A percentile compares a stretch with the other conserved stretches of the same genome.
Evolutionary conservation across 2,329 filamentous ascomycete species (phyloP).

Genomic region (Talaromyces amestolkiae): DNA sequence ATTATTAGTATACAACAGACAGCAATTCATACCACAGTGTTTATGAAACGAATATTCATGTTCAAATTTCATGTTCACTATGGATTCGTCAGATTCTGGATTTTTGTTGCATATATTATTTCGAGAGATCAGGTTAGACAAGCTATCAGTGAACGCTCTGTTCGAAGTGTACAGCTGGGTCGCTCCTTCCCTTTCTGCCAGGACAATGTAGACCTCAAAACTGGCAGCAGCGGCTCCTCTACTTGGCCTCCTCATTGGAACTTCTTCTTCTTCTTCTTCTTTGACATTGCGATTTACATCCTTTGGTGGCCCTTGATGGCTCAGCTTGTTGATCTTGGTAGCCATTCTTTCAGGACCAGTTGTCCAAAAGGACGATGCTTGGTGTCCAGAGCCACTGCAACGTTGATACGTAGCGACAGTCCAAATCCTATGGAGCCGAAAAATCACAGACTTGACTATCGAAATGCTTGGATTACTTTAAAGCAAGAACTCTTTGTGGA

Average conservation of each 20-base stretch:
- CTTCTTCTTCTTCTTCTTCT: too few species aligned
- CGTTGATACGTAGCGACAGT: constrained; percentile 2
- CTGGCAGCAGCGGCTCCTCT: not conserved
- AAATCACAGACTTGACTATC: not conserved
- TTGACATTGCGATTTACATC: not conserved
- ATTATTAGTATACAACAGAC: too few species aligned
- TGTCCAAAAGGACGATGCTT: constrained; percentile 5
- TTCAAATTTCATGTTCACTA: not conserved
- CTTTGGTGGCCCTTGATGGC: constrained; percentile 4
- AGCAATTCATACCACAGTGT: not conserved
- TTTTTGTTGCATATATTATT: too few species aligned
- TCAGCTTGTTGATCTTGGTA: constrained; percentile 16
- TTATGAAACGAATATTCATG: not conserved
- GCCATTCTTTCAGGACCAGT: not conserved
- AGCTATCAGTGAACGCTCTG: not conserved
- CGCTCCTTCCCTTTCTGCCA: constrained; percentile 14
- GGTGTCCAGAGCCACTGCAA: constrained; percentile 16
- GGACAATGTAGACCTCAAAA: not conserved
- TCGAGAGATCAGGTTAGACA: too few species aligned
- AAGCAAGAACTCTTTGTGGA: constrained; percentile 12
- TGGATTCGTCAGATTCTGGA: not conserved
- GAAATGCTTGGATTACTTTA: constrained; percentile 5
- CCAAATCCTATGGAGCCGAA: too few species aligned
- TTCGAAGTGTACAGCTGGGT: not conserved
- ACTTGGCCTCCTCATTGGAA: not conserved